Percentiles rank a stretch among this genome's conserved stretches.
Evolutionary conservation across 345 rosid species (phyloP).

Genomic region (Boechera retrofracta): DNA sequence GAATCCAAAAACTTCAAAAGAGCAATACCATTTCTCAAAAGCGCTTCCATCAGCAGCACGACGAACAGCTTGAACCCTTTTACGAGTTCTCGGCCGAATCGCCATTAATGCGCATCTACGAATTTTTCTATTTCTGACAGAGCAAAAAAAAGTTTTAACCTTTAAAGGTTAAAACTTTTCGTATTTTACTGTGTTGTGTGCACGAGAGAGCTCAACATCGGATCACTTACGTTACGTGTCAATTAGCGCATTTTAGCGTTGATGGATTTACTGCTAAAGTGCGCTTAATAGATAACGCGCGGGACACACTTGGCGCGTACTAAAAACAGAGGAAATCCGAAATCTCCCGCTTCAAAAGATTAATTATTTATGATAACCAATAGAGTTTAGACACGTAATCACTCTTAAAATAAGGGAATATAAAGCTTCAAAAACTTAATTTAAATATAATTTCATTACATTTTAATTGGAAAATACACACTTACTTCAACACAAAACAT

Average conservation of each 20-base stretch:
- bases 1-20: background rate
- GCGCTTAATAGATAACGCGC: slow-evolving; percentile 30
- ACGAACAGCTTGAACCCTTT: slow-evolving; percentile 68
- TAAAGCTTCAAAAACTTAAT: background rate
- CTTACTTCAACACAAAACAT: slow-evolving; percentile 14
- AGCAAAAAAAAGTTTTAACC: slow-evolving; percentile 2
- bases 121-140: slow-evolving; percentile 33
- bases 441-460: slow-evolving; percentile 9
- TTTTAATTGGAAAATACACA: slow-evolving; percentile 34
- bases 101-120: slow-evolving; percentile 53
- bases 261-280: slow-evolving; percentile 10
- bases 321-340: slow-evolving; percentile 7
- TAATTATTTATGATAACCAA: background rate
- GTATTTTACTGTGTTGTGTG: background rate
- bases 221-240: slow-evolving; percentile 22
- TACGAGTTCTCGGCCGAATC: slow-evolving; percentile 60
- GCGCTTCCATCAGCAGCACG: slow-evolving; percentile 91
- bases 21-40: slow-evolving; percentile 65
- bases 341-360: slow-evolving; percentile 17
- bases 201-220: background rate
- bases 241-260: slow-evolving; percentile 19
- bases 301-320: slow-evolving; percentile 36
- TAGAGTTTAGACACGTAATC: background rate
- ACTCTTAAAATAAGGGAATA: background rate
- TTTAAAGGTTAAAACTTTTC: background rate